Percentiles rank a stretch among this genome's conserved stretches.
Conservation (phyloP, 225 moss, liverwort and hornwort species). For the Lunularia cruciata region DNA sequence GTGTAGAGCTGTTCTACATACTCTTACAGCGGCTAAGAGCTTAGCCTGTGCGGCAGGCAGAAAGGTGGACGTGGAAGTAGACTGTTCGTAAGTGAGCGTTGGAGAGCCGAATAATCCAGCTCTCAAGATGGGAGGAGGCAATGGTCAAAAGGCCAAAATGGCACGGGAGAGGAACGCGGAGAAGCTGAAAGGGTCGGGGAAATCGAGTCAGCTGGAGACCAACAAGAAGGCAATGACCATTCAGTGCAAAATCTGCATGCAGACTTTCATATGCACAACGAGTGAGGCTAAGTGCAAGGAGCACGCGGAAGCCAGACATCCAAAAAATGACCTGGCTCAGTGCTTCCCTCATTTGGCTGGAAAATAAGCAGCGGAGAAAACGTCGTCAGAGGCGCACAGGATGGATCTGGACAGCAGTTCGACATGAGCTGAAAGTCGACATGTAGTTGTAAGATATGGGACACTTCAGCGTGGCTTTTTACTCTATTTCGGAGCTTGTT, state of each 20-base stretch:
- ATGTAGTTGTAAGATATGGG: conserved; percentile 20
- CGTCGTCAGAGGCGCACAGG: not conserved
- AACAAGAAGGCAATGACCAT: conserved; percentile 99
- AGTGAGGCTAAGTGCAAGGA: conserved; percentile 98
- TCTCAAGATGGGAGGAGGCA: conserved; percentile 87
- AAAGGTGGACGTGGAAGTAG: not conserved
- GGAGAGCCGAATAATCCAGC: not conserved
- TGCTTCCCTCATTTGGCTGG: conserved; percentile 83
- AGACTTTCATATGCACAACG: conserved; percentile 99
- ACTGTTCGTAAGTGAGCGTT: not conserved
- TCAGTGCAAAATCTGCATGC: conserved; percentile 98
- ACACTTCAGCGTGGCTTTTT: conserved; percentile 12
- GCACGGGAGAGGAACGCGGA: conserved; percentile 98
- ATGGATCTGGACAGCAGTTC: not conserved
- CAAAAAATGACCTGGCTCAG: conserved; percentile 67
- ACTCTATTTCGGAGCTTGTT: conserved; percentile 4
- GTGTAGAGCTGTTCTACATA: too few species aligned
- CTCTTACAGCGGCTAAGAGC: too few species aligned
- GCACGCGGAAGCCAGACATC: conserved; percentile 98
- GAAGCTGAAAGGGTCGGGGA: conserved; percentile 57
- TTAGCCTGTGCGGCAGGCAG: conserved; percentile 15
- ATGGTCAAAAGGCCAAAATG: conserved; percentile 99
- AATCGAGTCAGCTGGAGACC: conserved; percentile 93
- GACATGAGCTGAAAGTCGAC: conserved; percentile 12
- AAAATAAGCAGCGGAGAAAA: conserved; percentile 5